These are phyloP conservation scores for Colletotrichum gigasporum DNA, from an alignment of 2,329 filamentous ascomycete species.

Conservation along the genomic window DNA sequence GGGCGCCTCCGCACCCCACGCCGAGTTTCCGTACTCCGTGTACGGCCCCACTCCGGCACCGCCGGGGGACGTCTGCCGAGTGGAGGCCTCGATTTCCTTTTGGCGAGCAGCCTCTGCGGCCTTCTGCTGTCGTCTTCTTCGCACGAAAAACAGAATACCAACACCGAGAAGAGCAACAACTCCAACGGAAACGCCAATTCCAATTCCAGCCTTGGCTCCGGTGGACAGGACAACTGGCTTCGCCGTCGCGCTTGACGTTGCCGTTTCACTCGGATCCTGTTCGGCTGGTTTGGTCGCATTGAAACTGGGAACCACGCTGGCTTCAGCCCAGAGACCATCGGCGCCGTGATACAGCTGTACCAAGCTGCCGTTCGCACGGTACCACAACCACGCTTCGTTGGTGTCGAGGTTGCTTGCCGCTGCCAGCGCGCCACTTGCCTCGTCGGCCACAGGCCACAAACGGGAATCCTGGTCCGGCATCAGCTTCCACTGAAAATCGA, in stretches of 20 bases:
- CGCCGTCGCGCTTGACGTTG: constrained; percentile 45
- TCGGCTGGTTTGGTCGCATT: constrained; percentile 34
- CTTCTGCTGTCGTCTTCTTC: constrained; percentile 45
- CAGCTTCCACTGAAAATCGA: constrained; percentile 41
- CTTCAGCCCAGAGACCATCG: constrained; percentile 40
- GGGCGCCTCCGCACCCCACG: constrained; percentile 13
- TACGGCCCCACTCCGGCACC: constrained; percentile 34
- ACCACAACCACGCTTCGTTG: constrained; percentile 44
- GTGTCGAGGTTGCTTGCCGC: constrained; percentile 38
- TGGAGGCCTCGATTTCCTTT: constrained; percentile 37
- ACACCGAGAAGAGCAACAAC: constrained; percentile 51
- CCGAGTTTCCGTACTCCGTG: constrained; percentile 1
- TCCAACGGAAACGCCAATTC: constrained; percentile 59
- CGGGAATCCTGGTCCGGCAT: constrained; percentile 34
- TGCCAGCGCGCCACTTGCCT: constrained; percentile 39
- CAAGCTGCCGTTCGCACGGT: constrained; percentile 41
- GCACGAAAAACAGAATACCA: constrained; percentile 58
- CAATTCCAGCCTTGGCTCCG: constrained; percentile 66
- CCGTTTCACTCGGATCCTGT: not conserved
- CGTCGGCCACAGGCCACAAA: constrained; percentile 44
- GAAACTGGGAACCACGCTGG: constrained; percentile 36
- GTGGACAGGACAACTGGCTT: constrained; percentile 47
- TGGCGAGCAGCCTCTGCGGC: constrained; percentile 32
- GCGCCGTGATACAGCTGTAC: constrained; percentile 43
- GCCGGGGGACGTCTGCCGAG: constrained; percentile 38